Evolutionary conservation across 768 basidiomycete species (phyloP).

Genomic region (Rhodotorula toruloides): DNA sequence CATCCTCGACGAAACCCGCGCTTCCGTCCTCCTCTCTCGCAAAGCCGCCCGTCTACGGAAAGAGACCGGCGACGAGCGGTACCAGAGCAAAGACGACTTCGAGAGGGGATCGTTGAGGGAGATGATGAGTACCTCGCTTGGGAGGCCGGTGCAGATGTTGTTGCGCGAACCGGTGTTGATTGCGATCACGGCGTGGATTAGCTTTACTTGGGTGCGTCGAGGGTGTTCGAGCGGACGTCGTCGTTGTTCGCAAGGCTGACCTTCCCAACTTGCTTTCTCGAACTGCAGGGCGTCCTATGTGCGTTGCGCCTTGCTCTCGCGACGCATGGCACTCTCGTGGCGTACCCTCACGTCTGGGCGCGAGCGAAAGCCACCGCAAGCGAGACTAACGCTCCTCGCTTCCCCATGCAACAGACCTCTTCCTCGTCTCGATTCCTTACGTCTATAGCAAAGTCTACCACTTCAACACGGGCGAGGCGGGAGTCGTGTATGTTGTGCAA

Average conservation of each 20-base stretch:
- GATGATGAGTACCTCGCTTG: conserved; percentile 59
- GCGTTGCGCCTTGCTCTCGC: too few species aligned
- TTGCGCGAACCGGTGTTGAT: neutral
- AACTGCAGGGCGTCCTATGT: conserved; percentile 12
- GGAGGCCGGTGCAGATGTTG: conserved; percentile 35
- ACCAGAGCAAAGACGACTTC: conserved; percentile 61
- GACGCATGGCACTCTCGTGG: too few species aligned
- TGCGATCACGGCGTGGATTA: conserved; percentile 4
- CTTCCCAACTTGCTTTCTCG: too few species aligned
- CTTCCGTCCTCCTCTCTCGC: conserved; percentile 63
- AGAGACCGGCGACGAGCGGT: conserved; percentile 60
- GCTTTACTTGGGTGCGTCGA: conserved; percentile 52
- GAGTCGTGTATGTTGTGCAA: conserved; percentile 30
- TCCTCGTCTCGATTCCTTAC: conserved; percentile 53
- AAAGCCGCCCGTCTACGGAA: conserved; percentile 62
- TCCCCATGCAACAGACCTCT: conserved; percentile 63
- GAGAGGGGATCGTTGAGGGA: conserved; percentile 56
- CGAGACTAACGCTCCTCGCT: too few species aligned
- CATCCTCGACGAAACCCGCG: conserved; percentile 67
- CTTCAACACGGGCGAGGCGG: conserved; percentile 17
- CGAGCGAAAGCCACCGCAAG: too few species aligned
- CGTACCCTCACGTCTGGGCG: too few species aligned
- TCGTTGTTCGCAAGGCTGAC: too few species aligned
- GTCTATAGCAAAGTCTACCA: conserved; percentile 22
- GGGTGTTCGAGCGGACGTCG: too few species aligned